Conservation (phyloP, 202 grass and related monocot species). For the Digitaria exilis region DNA sequence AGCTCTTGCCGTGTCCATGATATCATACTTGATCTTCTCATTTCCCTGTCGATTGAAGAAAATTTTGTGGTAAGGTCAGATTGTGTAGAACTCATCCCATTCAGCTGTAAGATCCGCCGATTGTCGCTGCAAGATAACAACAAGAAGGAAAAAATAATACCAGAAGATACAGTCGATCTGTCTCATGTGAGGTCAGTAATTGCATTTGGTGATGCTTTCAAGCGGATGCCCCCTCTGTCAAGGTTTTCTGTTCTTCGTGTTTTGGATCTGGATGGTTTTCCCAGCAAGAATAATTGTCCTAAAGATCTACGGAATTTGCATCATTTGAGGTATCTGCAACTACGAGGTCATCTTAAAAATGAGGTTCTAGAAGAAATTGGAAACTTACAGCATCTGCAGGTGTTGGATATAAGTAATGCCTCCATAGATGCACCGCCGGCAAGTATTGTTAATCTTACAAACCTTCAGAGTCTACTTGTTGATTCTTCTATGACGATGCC, state of each 20-base stretch:
- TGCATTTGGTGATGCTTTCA: not conserved
- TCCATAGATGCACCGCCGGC: not conserved
- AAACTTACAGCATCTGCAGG: not conserved
- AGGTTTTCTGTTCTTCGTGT: not conserved
- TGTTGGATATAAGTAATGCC: not conserved
- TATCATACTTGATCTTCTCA: not conserved
- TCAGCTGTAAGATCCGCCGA: not conserved
- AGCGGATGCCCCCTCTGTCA: not conserved
- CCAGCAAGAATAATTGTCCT: not conserved
- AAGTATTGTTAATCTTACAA: conserved; percentile 9
- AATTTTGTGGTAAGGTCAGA: not conserved
- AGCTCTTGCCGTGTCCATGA: not conserved
- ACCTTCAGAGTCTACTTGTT: conserved; percentile 13
- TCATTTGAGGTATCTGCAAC: not conserved
- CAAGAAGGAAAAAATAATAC: not conserved
- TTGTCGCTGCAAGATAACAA: not conserved
- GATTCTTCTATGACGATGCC: too few relatives aligned
- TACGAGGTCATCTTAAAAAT: not conserved
- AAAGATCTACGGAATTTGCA: not conserved
- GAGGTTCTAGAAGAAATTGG: not conserved
- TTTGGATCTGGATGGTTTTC: not conserved
- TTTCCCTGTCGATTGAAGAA: not conserved
- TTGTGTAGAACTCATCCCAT: too few relatives aligned
- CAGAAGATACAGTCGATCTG: not conserved
- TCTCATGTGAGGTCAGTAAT: not conserved